Conservation (phyloP, 345 rosid species). For the Abelmoschus esculentus region DNA sequence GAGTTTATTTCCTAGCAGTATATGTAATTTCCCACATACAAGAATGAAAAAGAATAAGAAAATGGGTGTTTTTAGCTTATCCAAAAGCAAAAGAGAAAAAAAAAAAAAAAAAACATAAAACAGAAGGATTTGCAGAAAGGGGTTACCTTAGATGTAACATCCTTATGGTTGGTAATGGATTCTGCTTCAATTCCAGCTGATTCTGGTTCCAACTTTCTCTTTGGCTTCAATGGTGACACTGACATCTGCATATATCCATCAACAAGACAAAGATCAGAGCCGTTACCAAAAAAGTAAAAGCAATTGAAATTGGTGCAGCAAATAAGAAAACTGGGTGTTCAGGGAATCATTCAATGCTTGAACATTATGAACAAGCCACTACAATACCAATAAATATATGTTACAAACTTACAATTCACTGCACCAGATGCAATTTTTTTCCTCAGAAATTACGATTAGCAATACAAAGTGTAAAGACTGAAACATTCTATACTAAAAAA, state of each 20-base stretch:
- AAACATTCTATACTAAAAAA: neutral
- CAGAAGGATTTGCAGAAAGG: neutral
- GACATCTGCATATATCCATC: slow-evolving; percentile 32
- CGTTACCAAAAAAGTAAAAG: slow-evolving; percentile 2
- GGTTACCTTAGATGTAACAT: slow-evolving; percentile 38
- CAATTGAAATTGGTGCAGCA: neutral
- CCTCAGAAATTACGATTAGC: neutral
- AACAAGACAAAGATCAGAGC: slow-evolving; percentile 10
- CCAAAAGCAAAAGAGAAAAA: neutral
- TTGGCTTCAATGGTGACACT: slow-evolving; percentile 27
- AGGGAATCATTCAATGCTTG: neutral
- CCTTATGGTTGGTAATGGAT: slow-evolving; percentile 20
- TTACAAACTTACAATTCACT: neutral
- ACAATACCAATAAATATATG: no score
- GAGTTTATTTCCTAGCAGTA: neutral
- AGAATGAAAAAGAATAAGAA: neutral
- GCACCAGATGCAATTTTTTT: neutral
- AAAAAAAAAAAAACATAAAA: neutral
- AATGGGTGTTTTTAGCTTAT: neutral
- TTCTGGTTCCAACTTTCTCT: slow-evolving; percentile 20
- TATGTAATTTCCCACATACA: neutral
- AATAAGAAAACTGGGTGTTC: neutral
- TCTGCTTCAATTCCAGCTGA: slow-evolving; percentile 25
- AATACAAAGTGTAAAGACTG: neutral
- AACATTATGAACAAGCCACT: no score